Evolutionary conservation across 306 rosid genomes (phyloP), one percentile per base, ranked within the genome.

Genomic region (Vigna hirtella): DNA sequence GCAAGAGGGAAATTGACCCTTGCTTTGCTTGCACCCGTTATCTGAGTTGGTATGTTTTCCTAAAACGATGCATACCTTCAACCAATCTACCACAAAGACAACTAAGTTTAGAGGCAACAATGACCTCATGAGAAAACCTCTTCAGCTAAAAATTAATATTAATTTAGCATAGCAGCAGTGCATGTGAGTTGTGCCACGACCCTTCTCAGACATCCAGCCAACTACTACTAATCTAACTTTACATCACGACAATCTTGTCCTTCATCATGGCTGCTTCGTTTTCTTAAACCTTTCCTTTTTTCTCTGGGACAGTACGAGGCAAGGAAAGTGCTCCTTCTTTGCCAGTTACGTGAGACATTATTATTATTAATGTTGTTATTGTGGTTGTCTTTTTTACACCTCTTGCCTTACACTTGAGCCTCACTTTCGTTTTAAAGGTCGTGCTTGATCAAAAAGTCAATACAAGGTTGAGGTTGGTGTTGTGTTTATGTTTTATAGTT

Each of bases 391-490:
- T 55, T 55, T 55, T 55, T 1, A 55, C 30, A 10, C 61, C 14
- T 20, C 51, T 67, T 48, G 22, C 68, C 80, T 61, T 45, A 13
- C 34, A 58, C 66, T 82, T 58, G 22, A 73, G 77, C 57, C 69
- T 79, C 83, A 74, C 22, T 81, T 50, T 57, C 17, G 13, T 47
- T 24, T 53, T 57, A 18, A 65, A 78, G 85, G 82, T 80, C 82
- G 48, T 48, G 59, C 26, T 15, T 2, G 30, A 69, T 79, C 76
- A 59, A 40, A 18, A 45, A 1, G 8, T 61, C 42, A 26, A 28
- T 28, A 62, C 71, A 75, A 67, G 65, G 55, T 82, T 73, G 62
- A 75, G 84, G 77, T 80, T 69, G 73, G 52, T 26, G 66, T 84
- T 69, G 9, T 50, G 1, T 22, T 38, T 45, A 6, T 49, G 24